A percentile compares a stretch with the other conserved stretches of the same genome.
phyloP scores from a whole-genome alignment of 306 rosid genomes.

The Quercus agrifolia region DNA sequence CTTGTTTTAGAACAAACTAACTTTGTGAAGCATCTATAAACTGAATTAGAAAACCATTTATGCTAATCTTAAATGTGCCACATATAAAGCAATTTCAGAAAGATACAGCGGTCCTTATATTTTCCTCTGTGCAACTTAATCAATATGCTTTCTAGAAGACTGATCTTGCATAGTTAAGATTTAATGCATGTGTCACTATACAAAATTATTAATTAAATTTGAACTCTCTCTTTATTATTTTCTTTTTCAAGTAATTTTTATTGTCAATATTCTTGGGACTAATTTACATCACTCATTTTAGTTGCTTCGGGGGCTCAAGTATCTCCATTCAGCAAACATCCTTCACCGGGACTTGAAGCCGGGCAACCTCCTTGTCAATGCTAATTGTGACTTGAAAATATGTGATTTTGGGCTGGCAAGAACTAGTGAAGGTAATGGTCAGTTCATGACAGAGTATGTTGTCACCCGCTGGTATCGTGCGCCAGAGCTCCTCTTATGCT shows the following conservation, averaged over 20 bases:
- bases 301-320: conserved; percentile 82
- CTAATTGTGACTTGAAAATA: conserved; percentile 76
- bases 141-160: background rate
- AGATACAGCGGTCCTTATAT: no score
- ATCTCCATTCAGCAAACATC: conserved; percentile 81
- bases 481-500: conserved; percentile 77
- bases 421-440: conserved; percentile 54
- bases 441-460: conserved; percentile 91
- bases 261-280: conserved; percentile 14
- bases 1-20: background rate
- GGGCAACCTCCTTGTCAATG: conserved; percentile 75
- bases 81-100: no score
- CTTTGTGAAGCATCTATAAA: background rate
- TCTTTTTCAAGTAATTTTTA: background rate
- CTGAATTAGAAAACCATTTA: background rate
- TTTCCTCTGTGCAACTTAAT: no score
- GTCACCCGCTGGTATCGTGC: conserved; percentile 97
- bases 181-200: background rate
- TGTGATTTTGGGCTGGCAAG: conserved; percentile 89
- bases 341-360: conserved; percentile 95
- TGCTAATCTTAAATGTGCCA: no score
- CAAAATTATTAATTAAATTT: background rate
- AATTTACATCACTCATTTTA: conserved; percentile 28
- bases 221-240: background rate
- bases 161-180: background rate